Conservation (phyloP, 2,329 filamentous ascomycete species). For the Ceratocystiopsis minuta region DNA sequence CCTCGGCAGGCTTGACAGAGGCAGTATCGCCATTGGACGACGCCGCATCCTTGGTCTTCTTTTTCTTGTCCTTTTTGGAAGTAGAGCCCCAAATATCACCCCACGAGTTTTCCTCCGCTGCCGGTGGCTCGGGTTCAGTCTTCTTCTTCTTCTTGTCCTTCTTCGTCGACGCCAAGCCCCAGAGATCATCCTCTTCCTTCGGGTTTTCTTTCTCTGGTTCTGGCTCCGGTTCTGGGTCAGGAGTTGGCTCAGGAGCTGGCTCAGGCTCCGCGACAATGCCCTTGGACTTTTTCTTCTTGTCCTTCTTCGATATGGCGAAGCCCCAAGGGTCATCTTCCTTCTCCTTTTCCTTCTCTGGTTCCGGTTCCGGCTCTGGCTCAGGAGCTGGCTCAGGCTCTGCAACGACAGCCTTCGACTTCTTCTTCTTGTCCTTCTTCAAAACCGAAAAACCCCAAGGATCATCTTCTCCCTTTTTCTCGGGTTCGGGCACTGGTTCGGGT, state of each 20-base stretch:
- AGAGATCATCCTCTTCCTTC: not conserved
- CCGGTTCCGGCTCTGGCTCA: slow-evolving; percentile 6
- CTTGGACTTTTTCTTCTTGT: slow-evolving; percentile 12
- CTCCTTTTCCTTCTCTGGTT: not conserved
- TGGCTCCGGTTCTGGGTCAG: slow-evolving; percentile 8
- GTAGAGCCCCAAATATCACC: slow-evolving; percentile 12
- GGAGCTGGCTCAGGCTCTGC: slow-evolving; percentile 6
- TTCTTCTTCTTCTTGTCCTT: slow-evolving; percentile 6
- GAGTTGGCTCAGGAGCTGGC: slow-evolving; percentile 10
- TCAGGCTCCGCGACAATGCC: slow-evolving; percentile 6
- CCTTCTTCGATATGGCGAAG: slow-evolving; percentile 6
- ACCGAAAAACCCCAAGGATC: too few species aligned
- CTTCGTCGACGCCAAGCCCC: slow-evolving; percentile 2
- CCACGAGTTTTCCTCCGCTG: slow-evolving; percentile 3
- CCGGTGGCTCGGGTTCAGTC: slow-evolving; percentile 3
- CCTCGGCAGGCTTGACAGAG: slow-evolving; percentile 1
- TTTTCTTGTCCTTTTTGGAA: slow-evolving; percentile 9
- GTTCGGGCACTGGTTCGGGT: slow-evolving; percentile 27
- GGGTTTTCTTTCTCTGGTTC: slow-evolving; percentile 1
- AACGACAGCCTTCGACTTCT: slow-evolving; percentile 7
- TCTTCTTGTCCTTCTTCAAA: slow-evolving; percentile 11
- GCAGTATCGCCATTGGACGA: slow-evolving; percentile 6
- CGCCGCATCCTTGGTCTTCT: slow-evolving; percentile 9
- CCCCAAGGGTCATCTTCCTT: slow-evolving; percentile 5
- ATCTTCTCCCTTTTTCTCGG: not conserved